These are phyloP conservation scores for Arthrocladium fulminans DNA, from an alignment of 2,329 filamentous ascomycete species.

Conservation along the genomic window DNA sequence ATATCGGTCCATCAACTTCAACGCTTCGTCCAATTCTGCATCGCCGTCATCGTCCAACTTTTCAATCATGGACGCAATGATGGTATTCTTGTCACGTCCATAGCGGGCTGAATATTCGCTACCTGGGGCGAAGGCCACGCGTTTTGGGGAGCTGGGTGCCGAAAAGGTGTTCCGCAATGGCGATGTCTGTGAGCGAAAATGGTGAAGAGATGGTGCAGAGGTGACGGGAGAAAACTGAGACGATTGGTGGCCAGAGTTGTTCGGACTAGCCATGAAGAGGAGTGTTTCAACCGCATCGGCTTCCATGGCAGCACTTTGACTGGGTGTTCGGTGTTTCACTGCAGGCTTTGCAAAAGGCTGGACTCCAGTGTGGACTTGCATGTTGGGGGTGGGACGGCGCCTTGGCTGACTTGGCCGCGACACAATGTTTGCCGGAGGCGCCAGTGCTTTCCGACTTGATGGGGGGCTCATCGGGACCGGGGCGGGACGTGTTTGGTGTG, in stretches of 20 bases:
- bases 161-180: conserved; percentile 18
- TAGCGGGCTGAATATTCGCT: conserved; percentile 8
- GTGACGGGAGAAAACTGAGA: conserved; percentile 26
- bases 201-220: conserved; percentile 13
- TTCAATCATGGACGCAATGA: conserved; percentile 27
- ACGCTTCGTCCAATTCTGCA: conserved; percentile 20
- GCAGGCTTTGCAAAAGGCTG: conserved; percentile 9
- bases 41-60: conserved; percentile 25
- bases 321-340: conserved; percentile 29
- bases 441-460: conserved; percentile 24
- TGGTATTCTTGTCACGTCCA: conserved; percentile 17
- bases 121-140: conserved; percentile 20
- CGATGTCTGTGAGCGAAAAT: conserved; percentile 19
- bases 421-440: conserved; percentile 37
- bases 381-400: conserved; percentile 33
- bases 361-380: conserved; percentile 9
- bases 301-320: conserved; percentile 39
- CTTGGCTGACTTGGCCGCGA: conserved; percentile 25
- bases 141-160: conserved; percentile 18
- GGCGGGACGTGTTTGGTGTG: not conserved
- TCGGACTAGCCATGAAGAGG: conserved; percentile 43
- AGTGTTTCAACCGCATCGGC: conserved; percentile 44
- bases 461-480: conserved; percentile 13
- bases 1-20: conserved; percentile 13
- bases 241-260: conserved; percentile 35